A percentile compares a stretch with the other conserved stretches of the same genome.
These are phyloP conservation scores for Nothopassalora personata DNA, from an alignment of 2,329 filamentous ascomycete genomes.

Conservation along the genomic window DNA sequence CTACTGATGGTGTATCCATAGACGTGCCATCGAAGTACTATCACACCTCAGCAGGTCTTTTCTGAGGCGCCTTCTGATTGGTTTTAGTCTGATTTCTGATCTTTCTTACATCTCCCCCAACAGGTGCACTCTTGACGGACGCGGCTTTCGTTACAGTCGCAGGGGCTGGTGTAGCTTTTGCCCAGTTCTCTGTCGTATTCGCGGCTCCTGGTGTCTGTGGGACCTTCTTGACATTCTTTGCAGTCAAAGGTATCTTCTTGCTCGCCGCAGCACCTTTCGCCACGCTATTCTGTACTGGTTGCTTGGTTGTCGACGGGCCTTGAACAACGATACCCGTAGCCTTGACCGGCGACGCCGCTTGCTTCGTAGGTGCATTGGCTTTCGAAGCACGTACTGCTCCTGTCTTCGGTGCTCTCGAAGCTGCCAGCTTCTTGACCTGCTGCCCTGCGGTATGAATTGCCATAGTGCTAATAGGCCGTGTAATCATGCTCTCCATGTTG, in stretches of 20 bases:
- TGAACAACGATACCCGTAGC: background rate
- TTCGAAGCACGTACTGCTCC: constrained; percentile 25
- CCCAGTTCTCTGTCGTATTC: background rate
- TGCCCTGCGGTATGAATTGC: constrained; percentile 30
- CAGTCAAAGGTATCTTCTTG: constrained; percentile 6
- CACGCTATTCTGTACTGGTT: background rate
- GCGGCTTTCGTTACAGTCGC: constrained; percentile 3
- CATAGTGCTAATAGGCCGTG: constrained; percentile 31
- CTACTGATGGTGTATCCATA: too few species aligned
- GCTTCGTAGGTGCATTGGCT: constrained; percentile 1
- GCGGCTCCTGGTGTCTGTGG: background rate
- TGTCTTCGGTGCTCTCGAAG: constrained; percentile 24
- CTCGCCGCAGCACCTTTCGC: background rate
- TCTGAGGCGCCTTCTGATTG: constrained; percentile 13
- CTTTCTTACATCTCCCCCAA: constrained; percentile 13
- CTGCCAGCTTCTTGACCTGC: constrained; percentile 25
- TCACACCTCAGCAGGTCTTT: constrained; percentile 24
- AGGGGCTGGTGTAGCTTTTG: constrained; percentile 1
- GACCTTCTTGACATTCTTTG: constrained; percentile 1
- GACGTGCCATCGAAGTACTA: constrained; percentile 17
- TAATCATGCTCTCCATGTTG: constrained; percentile 32
- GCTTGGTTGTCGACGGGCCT: background rate
- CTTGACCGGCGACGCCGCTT: background rate
- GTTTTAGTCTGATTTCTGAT: constrained; percentile 4
- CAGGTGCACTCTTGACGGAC: constrained; percentile 9